phyloP scores from a whole-genome alignment of 2,329 filamentous ascomycete species.

The Dothidotthia symphoricarpi region DNA sequence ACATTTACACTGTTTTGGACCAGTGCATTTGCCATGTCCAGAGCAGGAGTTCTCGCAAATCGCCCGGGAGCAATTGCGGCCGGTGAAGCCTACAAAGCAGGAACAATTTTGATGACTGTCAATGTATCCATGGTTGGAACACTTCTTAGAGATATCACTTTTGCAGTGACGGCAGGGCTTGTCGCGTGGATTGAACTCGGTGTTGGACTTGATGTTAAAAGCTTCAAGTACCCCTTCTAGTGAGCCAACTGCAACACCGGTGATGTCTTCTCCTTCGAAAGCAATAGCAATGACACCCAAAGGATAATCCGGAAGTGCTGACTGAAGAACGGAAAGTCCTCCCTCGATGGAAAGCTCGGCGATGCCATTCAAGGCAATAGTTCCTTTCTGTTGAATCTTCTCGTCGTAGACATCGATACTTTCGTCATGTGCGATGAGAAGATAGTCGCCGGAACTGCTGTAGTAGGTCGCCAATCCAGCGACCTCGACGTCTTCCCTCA shows the following conservation, averaged over 20 bases:
- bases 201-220: slow-evolving; percentile 21
- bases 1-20: slow-evolving; percentile 30
- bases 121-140: slow-evolving; percentile 23
- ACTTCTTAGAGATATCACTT: slow-evolving; percentile 13
- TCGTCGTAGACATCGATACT: slow-evolving; percentile 25
- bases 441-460: slow-evolving; percentile 15
- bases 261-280: slow-evolving; percentile 27
- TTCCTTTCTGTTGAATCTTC: slow-evolving; percentile 15
- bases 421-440: slow-evolving; percentile 28
- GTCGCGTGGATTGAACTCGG: slow-evolving; percentile 16
- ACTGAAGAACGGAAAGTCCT: slow-evolving; percentile 27
- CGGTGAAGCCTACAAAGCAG: slow-evolving; percentile 29
- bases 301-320: slow-evolving; percentile 10
- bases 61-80: slow-evolving; percentile 18
- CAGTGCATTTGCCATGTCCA: slow-evolving; percentile 25
- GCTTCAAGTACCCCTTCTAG: slow-evolving; percentile 13
- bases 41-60: slow-evolving; percentile 30
- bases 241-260: slow-evolving; percentile 25
- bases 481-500: slow-evolving; percentile 17
- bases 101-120: slow-evolving; percentile 10
- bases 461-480: slow-evolving; percentile 25
- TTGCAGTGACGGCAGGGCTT: slow-evolving; percentile 19
- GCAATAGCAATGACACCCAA: slow-evolving; percentile 25
- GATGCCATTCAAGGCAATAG: slow-evolving; percentile 21
- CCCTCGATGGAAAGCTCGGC: slow-evolving; percentile 26